These are phyloP conservation scores for Warburgia ugandensis DNA, from an alignment of 164 flowering plant genomes.

Conservation along the genomic window DNA sequence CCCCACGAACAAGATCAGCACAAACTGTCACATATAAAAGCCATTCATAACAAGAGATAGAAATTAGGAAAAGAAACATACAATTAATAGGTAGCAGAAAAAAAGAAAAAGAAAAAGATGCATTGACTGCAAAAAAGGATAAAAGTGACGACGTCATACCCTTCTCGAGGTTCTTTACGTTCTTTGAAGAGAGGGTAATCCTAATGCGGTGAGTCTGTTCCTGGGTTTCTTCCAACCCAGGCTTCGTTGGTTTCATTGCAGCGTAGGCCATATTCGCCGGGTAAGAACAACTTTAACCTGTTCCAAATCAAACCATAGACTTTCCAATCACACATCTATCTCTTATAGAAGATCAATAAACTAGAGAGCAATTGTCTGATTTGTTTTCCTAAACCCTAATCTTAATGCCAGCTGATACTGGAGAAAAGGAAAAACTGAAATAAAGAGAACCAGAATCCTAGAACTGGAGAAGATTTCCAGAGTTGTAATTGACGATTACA, in stretches of 20 bases:
- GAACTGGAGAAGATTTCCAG: too few relatives aligned
- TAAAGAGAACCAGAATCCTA: too few relatives aligned
- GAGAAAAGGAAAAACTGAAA: too few relatives aligned
- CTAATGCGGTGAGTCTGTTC: constrained; percentile 31
- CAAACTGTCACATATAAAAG: constrained; percentile 35
- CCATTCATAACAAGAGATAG: neutral
- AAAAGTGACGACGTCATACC: constrained; percentile 13
- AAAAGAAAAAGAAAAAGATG: neutral
- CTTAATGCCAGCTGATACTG: too few relatives aligned
- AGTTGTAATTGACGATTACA: too few relatives aligned
- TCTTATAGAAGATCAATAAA: too few relatives aligned
- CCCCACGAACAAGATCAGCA: constrained; percentile 81
- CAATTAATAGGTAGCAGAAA: neutral
- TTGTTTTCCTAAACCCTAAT: too few relatives aligned
- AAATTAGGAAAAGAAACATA: neutral
- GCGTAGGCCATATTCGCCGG: constrained; percentile 20
- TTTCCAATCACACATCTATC: too few relatives aligned
- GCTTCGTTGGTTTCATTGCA: constrained; percentile 26
- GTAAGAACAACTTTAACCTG: too few relatives aligned
- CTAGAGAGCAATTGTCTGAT: too few relatives aligned
- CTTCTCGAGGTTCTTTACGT: constrained; percentile 41
- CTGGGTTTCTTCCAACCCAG: constrained; percentile 31
- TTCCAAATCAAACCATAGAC: too few relatives aligned
- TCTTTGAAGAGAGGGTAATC: constrained; percentile 40
- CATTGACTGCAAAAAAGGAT: neutral